Evolutionary conservation across 2,329 filamentous ascomycete genomes (phyloP).

Genomic region (Cladosporium sphaerospermum): DNA sequence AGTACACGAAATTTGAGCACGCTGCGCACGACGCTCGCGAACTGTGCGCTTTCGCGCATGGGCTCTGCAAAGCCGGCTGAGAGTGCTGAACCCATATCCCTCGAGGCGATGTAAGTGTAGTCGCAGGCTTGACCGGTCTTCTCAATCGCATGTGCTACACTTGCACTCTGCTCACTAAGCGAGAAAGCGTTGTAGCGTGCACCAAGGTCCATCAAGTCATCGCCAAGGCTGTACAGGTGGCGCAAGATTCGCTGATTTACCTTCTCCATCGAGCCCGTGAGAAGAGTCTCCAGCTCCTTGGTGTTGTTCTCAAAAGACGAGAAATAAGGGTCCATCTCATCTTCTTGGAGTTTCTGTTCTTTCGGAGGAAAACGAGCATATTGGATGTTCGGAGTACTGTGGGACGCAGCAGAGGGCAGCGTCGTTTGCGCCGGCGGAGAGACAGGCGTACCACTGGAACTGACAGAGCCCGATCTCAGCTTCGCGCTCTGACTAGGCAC

Average conservation of each 20-base stretch:
- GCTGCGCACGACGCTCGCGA: constrained; percentile 84
- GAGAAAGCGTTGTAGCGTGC: constrained; percentile 97
- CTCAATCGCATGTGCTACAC: constrained; percentile 87
- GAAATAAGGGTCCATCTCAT: constrained; percentile 94
- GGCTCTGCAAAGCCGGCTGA: constrained; percentile 93
- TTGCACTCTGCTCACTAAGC: constrained; percentile 81
- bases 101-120: constrained; percentile 90
- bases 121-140: constrained; percentile 91
- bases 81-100: constrained; percentile 80
- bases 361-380: constrained; percentile 79
- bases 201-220: constrained; percentile 86
- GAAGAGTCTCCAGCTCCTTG: constrained; percentile 78
- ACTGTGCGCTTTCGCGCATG: constrained; percentile 96
- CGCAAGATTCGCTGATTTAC: constrained; percentile 85
- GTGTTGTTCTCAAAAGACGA: constrained; percentile 87
- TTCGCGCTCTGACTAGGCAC: constrained; percentile 81
- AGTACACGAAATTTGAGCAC: constrained; percentile 85
- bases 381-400: constrained; percentile 55
- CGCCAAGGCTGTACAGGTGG: constrained; percentile 74
- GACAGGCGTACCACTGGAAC: constrained; percentile 47
- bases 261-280: constrained; percentile 93
- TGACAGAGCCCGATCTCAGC: constrained; percentile 55
- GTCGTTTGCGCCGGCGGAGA: constrained; percentile 48
- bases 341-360: constrained; percentile 68
- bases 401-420: constrained; percentile 48